Evolutionary conservation across 305 asterid species (phyloP).

Genomic region (Rubia balearica): DNA sequence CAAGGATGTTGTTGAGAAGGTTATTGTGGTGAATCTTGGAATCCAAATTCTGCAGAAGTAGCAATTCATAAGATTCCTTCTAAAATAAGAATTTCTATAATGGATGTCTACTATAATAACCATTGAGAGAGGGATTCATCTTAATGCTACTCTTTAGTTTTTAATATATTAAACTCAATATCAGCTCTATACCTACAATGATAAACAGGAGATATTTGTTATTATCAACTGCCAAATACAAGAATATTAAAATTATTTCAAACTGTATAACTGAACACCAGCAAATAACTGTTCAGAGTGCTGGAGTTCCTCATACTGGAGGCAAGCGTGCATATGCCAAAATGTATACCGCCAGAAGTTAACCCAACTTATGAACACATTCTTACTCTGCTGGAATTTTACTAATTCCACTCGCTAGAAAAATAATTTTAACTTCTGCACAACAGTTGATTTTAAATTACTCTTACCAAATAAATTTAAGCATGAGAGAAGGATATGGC

Average conservation of each 20-base stretch:
- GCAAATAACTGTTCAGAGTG: neutral
- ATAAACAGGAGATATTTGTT: neutral
- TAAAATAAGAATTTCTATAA: neutral
- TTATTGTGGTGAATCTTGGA: slow-evolving; percentile 94
- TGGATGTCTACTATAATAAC: neutral
- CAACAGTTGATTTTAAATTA: neutral
- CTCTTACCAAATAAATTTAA: neutral
- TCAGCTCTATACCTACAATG: neutral
- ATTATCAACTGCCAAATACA: neutral
- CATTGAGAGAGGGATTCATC: neutral
- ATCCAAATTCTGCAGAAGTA: slow-evolving; percentile 67
- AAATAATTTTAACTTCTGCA: neutral
- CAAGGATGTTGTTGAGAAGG: slow-evolving; percentile 88
- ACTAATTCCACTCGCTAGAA: neutral
- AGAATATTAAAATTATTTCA: neutral
- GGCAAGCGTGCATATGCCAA: neutral
- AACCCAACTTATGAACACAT: neutral
- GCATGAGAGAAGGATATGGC: neutral
- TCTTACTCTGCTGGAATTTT: neutral
- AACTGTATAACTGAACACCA: neutral
- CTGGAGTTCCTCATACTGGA: neutral
- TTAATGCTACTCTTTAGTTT: neutral
- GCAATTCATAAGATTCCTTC: neutral
- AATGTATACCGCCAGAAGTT: neutral
- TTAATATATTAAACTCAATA: neutral